Conservation (phyloP, 352 stramenopile genomes). For the Phytophthora sp. region DNA sequence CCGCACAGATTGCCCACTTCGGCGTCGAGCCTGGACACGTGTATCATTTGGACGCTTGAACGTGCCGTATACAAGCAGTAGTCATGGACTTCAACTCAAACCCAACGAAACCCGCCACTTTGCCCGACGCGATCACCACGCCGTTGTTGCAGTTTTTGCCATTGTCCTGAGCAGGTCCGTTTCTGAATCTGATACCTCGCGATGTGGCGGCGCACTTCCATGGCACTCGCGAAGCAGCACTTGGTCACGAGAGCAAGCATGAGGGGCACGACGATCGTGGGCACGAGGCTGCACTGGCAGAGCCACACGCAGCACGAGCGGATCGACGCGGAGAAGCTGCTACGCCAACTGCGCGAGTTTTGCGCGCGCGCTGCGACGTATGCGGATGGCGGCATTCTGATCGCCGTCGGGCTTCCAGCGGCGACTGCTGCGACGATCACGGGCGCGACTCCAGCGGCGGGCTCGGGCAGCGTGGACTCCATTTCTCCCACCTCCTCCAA, state of each 20-base stretch:
- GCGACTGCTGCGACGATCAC: slow-evolving; percentile 12
- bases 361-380: slow-evolving; percentile 51
- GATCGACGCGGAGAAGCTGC: slow-evolving; percentile 40
- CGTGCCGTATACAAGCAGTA: background rate
- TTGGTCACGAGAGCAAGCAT: slow-evolving; percentile 5
- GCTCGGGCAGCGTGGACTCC: background rate
- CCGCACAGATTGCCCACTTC: slow-evolving; percentile 74
- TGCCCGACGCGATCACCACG: background rate
- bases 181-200: slow-evolving; percentile 24
- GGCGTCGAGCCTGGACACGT: slow-evolving; percentile 47
- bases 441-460: background rate
- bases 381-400: slow-evolving; percentile 41
- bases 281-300: slow-evolving; percentile 64
- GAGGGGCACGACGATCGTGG: slow-evolving; percentile 42
- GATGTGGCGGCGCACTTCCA: slow-evolving; percentile 14
- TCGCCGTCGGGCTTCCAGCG: slow-evolving; percentile 54
- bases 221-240: slow-evolving; percentile 1
- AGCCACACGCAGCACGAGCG: slow-evolving; percentile 46
- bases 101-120: background rate
- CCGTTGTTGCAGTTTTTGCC: slow-evolving; percentile 3
- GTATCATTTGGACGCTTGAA: slow-evolving; percentile 48
- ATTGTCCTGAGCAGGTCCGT: slow-evolving; percentile 10
- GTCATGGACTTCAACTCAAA: background rate
- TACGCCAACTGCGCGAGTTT: slow-evolving; percentile 48
- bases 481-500: slow-evolving; percentile 17